Percentiles rank a stretch among this genome's conserved stretches.
phyloP scores from a whole-genome alignment of 2,329 filamentous ascomycete species.

The Alternaria incomplexa region DNA sequence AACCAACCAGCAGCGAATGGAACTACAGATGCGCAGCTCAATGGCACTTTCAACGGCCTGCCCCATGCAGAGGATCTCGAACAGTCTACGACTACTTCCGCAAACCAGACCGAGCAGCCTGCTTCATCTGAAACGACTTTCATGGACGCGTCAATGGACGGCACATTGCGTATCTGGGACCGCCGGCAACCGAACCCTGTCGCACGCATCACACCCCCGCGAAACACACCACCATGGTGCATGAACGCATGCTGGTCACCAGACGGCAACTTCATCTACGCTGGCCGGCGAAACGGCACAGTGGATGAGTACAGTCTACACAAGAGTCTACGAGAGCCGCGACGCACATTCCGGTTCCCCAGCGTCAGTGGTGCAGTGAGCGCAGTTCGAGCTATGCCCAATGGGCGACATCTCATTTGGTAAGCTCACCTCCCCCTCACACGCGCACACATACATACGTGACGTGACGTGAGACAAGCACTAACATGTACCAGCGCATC shows the following conservation, averaged over 20 bases:
- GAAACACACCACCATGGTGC: slow-evolving; percentile 90
- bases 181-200: slow-evolving; percentile 76
- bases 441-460: not conserved
- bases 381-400: slow-evolving; percentile 87
- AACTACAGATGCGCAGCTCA: slow-evolving; percentile 21
- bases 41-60: slow-evolving; percentile 53
- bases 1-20: slow-evolving; percentile 27
- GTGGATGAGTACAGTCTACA: slow-evolving; percentile 94
- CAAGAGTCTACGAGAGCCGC: slow-evolving; percentile 75
- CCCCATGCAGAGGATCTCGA: slow-evolving; percentile 58
- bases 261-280: slow-evolving; percentile 94
- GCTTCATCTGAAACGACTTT: slow-evolving; percentile 77
- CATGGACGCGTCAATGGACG: slow-evolving; percentile 85
- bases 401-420: slow-evolving; percentile 90
- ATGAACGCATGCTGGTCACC: slow-evolving; percentile 97
- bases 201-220: slow-evolving; percentile 76
- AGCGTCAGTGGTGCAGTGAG: slow-evolving; percentile 88
- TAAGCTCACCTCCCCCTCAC: slow-evolving; percentile 46
- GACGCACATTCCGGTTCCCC: slow-evolving; percentile 85
- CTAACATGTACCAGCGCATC: slow-evolving; percentile 67
- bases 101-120: slow-evolving; percentile 48
- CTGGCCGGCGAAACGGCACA: slow-evolving; percentile 85
- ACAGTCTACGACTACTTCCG: slow-evolving; percentile 19
- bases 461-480: not conserved
- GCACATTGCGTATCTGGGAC: slow-evolving; percentile 93